phyloP scores from a whole-genome alignment of 1,284 basidiomycete genomes.

The Leccinum subspadiceum region DNA sequence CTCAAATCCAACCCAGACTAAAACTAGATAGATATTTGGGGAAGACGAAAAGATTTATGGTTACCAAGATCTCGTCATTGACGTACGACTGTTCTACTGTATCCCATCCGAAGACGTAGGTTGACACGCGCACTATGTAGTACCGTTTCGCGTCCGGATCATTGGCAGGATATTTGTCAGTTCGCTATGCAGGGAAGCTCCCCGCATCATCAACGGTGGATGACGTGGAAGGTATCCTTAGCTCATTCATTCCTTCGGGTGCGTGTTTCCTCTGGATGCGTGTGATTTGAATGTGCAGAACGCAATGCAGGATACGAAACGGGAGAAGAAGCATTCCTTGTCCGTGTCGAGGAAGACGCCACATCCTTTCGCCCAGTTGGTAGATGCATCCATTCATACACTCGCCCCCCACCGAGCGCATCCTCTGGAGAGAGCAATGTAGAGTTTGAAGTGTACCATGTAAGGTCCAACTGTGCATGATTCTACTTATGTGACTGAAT shows the following conservation, averaged over 20 bases:
- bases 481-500: slow-evolving; percentile 6
- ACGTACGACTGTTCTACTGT: slow-evolving; percentile 51
- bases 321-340: slow-evolving; percentile 62
- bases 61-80: slow-evolving; percentile 79
- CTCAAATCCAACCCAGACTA: slow-evolving; percentile 7
- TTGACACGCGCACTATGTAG: slow-evolving; percentile 37
- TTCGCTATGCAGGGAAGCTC: slow-evolving; percentile 68
- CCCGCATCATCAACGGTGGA: slow-evolving; percentile 77
- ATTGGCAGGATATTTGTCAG: slow-evolving; percentile 72
- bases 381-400: slow-evolving; percentile 74
- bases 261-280: neutral
- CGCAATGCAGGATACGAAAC: slow-evolving; percentile 57
- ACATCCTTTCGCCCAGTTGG: slow-evolving; percentile 76
- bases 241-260: slow-evolving; percentile 80
- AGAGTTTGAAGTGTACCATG: slow-evolving; percentile 85
- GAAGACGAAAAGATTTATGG: slow-evolving; percentile 97
- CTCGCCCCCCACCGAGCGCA: slow-evolving; percentile 44
- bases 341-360: slow-evolving; percentile 73
- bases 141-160: slow-evolving; percentile 88
- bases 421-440: slow-evolving; percentile 49
- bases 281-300: neutral
- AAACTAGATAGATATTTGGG: slow-evolving; percentile 72
- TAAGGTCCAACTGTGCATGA: slow-evolving; percentile 38
- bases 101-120: slow-evolving; percentile 1
- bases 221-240: slow-evolving; percentile 79